Evolutionary conservation across 108 stramenopile genomes (phyloP).

Genomic region (Pseudonitzschia pungens): DNA sequence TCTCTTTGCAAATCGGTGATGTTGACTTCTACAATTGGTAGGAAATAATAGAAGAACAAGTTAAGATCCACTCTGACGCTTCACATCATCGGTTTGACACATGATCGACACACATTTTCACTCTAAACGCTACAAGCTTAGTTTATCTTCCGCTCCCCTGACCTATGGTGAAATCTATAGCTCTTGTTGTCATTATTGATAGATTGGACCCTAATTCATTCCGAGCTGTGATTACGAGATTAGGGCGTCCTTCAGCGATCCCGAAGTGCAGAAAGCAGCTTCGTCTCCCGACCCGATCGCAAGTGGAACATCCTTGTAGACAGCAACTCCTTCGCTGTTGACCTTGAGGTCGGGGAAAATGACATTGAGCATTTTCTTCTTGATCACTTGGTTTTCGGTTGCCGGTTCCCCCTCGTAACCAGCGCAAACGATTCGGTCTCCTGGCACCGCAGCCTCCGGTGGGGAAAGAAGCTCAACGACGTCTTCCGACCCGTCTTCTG

Average conservation of each 20-base stretch:
- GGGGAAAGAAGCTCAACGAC: slow-evolving; percentile 80
- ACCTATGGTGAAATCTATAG: too few relatives aligned
- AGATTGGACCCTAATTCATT: too few relatives aligned
- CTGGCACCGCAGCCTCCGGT: slow-evolving; percentile 71
- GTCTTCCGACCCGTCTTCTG: slow-evolving; percentile 49
- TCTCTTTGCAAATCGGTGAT: too few relatives aligned
- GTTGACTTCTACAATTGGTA: too few relatives aligned
- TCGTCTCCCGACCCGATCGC: slow-evolving; percentile 22
- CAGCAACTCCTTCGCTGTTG: slow-evolving; percentile 50
- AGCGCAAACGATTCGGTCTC: slow-evolving; percentile 72
- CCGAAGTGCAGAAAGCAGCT: background rate
- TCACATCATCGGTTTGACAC: too few relatives aligned
- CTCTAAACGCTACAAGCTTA: too few relatives aligned
- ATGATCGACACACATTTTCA: too few relatives aligned
- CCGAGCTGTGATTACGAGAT: background rate
- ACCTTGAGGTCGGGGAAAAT: slow-evolving; percentile 68
- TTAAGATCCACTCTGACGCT: too few relatives aligned
- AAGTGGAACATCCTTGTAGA: slow-evolving; percentile 56
- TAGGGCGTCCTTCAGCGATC: background rate
- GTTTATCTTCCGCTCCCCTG: too few relatives aligned
- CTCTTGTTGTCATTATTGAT: too few relatives aligned
- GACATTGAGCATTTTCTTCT: slow-evolving; percentile 91
- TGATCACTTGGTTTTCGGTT: slow-evolving; percentile 79
- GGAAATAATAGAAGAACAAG: too few relatives aligned
- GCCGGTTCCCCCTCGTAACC: slow-evolving; percentile 77